phyloP scores from a whole-genome alignment of 208 protist genomes.

The Vickermania ingenoplastis region DNA sequence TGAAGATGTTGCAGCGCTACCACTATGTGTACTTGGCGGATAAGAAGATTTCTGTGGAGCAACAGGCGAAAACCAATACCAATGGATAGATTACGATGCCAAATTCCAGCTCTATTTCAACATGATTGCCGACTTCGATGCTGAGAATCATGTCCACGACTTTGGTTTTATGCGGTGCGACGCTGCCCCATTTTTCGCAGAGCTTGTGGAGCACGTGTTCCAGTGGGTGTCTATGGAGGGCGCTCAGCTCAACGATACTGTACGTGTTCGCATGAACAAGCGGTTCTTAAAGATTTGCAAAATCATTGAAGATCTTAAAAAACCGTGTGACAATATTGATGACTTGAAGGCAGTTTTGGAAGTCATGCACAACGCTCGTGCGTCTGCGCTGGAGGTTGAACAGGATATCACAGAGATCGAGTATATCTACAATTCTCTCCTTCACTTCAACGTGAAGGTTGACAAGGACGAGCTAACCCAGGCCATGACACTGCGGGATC shows the following conservation, averaged over 20 bases:
- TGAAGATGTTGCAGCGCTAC: conserved; percentile 91
- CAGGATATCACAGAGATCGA: conserved; percentile 90
- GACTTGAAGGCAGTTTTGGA: conserved; percentile 94
- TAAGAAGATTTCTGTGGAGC: conserved; percentile 92
- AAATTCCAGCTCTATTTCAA: conserved; percentile 93
- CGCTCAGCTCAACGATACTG: conserved; percentile 87
- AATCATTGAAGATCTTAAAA: conserved; percentile 83
- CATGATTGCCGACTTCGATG: conserved; percentile 89
- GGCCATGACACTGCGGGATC: conserved; percentile 59
- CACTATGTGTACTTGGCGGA: conserved; percentile 91
- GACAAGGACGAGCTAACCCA: conserved; percentile 67
- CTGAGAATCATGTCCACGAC: conserved; percentile 76
- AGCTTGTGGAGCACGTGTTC: conserved; percentile 86
- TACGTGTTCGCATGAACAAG: conserved; percentile 68
- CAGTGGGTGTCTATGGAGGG: conserved; percentile 93
- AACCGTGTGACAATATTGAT: conserved; percentile 89
- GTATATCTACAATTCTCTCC: conserved; percentile 92
- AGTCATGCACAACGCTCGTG: conserved; percentile 87
- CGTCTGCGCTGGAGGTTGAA: conserved; percentile 89
- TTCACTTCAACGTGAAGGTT: conserved; percentile 86
- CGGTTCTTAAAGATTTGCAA: conserved; percentile 62
- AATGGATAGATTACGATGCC: conserved; percentile 93
- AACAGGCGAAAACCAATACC: conserved; percentile 88
- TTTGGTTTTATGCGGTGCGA: conserved; percentile 95
- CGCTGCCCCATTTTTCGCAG: conserved; percentile 81